Base-by-base conservation (phyloP, 176 grass and related monocot genomes). In the Ampelocalamus luodianensis region DNA sequence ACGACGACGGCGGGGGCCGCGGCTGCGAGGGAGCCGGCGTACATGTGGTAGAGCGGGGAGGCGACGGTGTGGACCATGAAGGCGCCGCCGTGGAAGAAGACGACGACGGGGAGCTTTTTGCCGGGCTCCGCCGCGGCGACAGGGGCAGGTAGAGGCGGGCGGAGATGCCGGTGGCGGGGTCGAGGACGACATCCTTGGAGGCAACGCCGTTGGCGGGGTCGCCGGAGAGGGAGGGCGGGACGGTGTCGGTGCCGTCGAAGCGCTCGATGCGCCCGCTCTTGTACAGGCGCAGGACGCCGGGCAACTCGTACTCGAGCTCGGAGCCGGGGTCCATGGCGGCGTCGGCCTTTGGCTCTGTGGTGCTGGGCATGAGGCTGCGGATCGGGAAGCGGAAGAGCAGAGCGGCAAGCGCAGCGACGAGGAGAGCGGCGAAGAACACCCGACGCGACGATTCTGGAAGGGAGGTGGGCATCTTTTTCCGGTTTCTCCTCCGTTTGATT, bases 61-160 rank as follows among this genome's bases (percentile, higher is more conserved):
- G 82, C 83, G 38, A 89, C 42, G 12, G 88, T 92, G 81, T 95
- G 89, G 85, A 94, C 72, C 17, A 98, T 1, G 83, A 98, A 95
- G 14, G 90, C 93, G 43, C 93, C 96, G 79, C 96, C 96, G 82
- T 98, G 96, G 83, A 95, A 90, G 91, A 90, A 98, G 38, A 98
- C 5, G 63, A 98, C 43, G 68, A 95, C 61, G 29, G 96, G 93
- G 72, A 98, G 80, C 79, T 85, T 92, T 26, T 80, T 79, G 17
- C 74, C 72, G 0, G 66, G 44, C 44, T 68, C 67, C n/a, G 63
- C 15, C 0, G 26, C 81, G 10, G 62, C 39, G 3, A 36, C 85
- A 1, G 67, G 0, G 84, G 92, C 5, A 97, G 81, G 88, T 93
- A 91, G 71, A 97, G 78, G 17, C 95, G 92, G 0, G 78, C 95